Evolutionary conservation across 192 early-diverging fungal genomes (phyloP), one percentile per base, ranked within the genome.

Genomic region (Haplosporangium gracile): DNA sequence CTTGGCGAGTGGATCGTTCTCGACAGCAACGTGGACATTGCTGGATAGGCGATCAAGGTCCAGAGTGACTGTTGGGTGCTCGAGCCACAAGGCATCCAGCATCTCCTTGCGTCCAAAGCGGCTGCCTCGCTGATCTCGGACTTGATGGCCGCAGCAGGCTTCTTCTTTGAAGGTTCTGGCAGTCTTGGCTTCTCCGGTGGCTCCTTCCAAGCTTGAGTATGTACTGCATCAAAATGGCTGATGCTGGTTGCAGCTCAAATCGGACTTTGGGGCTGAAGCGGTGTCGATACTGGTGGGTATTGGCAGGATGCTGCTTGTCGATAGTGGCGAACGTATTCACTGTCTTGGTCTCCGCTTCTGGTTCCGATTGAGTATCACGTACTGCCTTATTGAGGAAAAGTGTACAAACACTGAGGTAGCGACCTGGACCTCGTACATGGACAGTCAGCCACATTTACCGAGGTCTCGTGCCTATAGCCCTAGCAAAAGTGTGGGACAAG

Each of bases 41-140:
- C n/a, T n/a, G n/a, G n/a, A n/a, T n/a, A 79, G 70, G 39, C 24
- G 7, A 29, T 47, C 70, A 16, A 72, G 39, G 45, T 72, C 36
- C 36, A 79, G 70, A n/a, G 70, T 72, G 70, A 79, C 70, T 20
- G 40, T 79, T 16, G 78, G 78, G 32, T 79, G 70, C 45, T 79
- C 78, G n/a, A 40, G 68, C 26, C 3, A 55, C 51, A 74, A 38
- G 4, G 39, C 78, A 45, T 73, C 24, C 43, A 72, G 18, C 36
- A 79, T 79, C 71, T 65, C 26, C 55, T 65, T 79, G 40, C 78
- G 55, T 53, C 51, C 70, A 72, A 79, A 72, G 71, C 53, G 55
- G 15, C 38, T 34, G 15, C n/a, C n/a, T 68, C 40, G 38, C n/a
- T 26, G 34, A 78, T 78, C 68, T 78, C 68, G 15, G 71, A 0